Conservation (phyloP, 345 rosid genomes). For the Rhodamnia argentea region DNA sequence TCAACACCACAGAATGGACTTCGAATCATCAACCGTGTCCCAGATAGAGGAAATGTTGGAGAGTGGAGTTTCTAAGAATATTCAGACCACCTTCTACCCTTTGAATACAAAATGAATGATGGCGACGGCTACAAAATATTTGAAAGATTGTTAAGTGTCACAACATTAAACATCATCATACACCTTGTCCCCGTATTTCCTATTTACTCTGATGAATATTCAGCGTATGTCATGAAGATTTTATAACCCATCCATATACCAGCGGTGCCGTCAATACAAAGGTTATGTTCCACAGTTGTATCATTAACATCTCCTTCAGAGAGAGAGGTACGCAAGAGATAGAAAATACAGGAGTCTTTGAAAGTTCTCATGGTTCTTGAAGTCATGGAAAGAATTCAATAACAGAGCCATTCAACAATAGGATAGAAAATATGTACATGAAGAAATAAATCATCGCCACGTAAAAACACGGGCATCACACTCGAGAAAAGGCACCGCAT, state of each 20-base stretch:
- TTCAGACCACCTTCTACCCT: not conserved
- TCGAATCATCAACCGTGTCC: not conserved
- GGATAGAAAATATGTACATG: not conserved
- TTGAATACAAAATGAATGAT: not conserved
- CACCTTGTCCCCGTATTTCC: not conserved
- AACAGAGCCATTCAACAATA: constrained; percentile 15
- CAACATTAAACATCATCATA: not conserved
- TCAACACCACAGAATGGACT: not conserved
- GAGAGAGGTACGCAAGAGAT: not conserved
- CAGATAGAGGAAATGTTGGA: not conserved
- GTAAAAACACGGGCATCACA: constrained; percentile 6
- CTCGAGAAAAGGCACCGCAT: constrained; percentile 3
- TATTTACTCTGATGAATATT: not conserved
- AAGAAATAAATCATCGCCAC: not conserved
- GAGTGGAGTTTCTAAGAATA: not conserved
- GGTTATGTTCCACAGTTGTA: not conserved
- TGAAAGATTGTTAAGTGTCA: not conserved
- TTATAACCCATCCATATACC: not conserved
- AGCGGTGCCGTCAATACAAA: not conserved
- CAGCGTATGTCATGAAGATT: not conserved
- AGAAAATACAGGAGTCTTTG: not conserved
- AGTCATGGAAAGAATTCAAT: not conserved
- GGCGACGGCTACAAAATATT: not conserved
- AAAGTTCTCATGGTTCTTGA: not conserved
- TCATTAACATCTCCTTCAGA: not conserved